Evolutionary conservation across 2,329 filamentous ascomycete genomes (phyloP), one percentile per base, ranked within the genome.

Genomic region (Fonsecaea pugnacius): DNA sequence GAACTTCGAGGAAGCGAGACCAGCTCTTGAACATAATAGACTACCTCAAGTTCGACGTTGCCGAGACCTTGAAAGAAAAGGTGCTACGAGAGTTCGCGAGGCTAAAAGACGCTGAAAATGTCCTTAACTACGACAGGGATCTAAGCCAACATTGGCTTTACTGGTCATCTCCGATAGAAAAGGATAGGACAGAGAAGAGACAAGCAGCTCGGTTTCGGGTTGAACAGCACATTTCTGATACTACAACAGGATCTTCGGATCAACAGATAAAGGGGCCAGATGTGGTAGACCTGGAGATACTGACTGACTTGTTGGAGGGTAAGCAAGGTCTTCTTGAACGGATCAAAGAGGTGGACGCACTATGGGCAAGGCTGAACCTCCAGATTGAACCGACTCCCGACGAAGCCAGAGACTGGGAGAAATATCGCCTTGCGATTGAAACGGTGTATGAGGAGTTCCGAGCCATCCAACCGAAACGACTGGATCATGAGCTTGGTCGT

Each of bases 41-140:
- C 58, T 77, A 76, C 60, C 70, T 83, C 10, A 78, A 75, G 40
- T 82, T 82, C 53, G 63, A 73, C 1, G 75, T 82, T 7, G 78
- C 79, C 7, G 63, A 68, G 9, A 64, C 65, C 0, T 73, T 77
- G 48, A 73, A 70, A 2, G 43, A 75, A 3, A 64, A 66, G 1
- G 74, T 77, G 1, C 65, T 79, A 0, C 65, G 53, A 6, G 67
- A 75, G 3, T 75, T 81, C 8, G 66, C 75, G 6, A 65, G 69
- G 0, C 65, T 68, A 2, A 77, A 74, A 51, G 65, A 72, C 0
- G 70, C 73, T 6, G 68, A 70, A 5, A 58, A 46, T 8, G 57
- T 30, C 9, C 43, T 18, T 6, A 38, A 62, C 1, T 63, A 69
- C 12, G 80, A 82, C 62, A 63, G 72, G 38, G 76, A 77, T 53